phyloP scores from a whole-genome alignment of 2,329 filamentous ascomycete genomes.

The Ophiognomonia clavigignenti-juglandacearum region DNA sequence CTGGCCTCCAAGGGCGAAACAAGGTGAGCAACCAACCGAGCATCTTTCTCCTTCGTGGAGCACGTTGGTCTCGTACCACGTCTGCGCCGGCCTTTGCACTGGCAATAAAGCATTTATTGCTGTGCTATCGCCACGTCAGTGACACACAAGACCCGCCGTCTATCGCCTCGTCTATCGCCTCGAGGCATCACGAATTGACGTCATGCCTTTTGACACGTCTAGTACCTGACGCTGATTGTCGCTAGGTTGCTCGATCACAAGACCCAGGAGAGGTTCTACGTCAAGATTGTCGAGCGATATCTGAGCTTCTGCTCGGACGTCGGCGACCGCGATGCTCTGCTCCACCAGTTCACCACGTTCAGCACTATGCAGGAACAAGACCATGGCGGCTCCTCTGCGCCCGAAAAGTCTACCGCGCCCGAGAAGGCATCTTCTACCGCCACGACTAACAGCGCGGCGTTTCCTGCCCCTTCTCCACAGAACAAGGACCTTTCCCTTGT shows the following conservation, averaged over 20 bases:
- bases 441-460: background rate
- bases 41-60: no score
- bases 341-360: conserved; percentile 69
- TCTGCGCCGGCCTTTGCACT: background rate
- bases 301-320: conserved; percentile 80
- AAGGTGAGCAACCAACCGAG: conserved; percentile 61
- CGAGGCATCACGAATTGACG: background rate
- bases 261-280: conserved; percentile 80
- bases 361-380: conserved; percentile 27
- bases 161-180: background rate
- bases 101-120: no score
- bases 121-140: no score
- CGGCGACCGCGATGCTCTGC: conserved; percentile 66
- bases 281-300: conserved; percentile 82
- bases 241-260: conserved; percentile 66
- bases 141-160: no score
- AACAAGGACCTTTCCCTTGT: conserved; percentile 65
- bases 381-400: conserved; percentile 14
- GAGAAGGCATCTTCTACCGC: background rate
- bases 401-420: conserved; percentile 13
- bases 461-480: conserved; percentile 9
- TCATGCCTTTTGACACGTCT: background rate
- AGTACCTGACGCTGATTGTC: conserved; percentile 3
- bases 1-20: conserved; percentile 88
- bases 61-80: no score